Evolutionary conservation across 108 stramenopile genomes (phyloP), one percentile per base, ranked within the genome.

Genomic region (Mediolabrus comicus): DNA sequence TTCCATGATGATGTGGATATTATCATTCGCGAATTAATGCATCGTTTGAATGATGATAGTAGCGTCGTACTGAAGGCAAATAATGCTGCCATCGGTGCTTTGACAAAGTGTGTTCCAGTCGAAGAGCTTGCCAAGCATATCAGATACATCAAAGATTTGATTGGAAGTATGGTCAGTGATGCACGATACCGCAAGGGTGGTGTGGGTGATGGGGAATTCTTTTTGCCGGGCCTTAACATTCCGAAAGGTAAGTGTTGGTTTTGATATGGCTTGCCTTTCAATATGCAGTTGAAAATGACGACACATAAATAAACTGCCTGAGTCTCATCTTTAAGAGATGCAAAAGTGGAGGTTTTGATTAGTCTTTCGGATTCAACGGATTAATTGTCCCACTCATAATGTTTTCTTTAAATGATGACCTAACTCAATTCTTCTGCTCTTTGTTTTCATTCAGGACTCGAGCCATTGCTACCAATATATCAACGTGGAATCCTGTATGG

Each of bases 401-500:
- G 10, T 19, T 35, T 41, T 26, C 16, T 62, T 12, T 32, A 11
- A 38, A 9, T 22, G 8, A 49, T 49, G 22, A 24, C 5, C 67
- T 34, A 29, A 25, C n/a, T 60, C 30, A 12, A 36, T 24, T 64
- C 41, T 39, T 72, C 19, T 58, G 28, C 72, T 27, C 17, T 57
- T 61, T 31, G 19, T 74, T 16, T 35, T 53, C 2, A 26, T 34
- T 41, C 38, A 94, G 92, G 92, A 27, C 85, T 99, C 27, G 97
- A 98, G 59, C 97, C 99, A 10, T 73, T 98, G n/a, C 65, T 98
- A 14, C 97, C 98, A 17, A 91, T 99, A 58, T 98, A 95, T 67
- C 95, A 95, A 59, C 92, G 96, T 28, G 98, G 95, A 38, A 94
- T 99, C 46, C 76, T 99, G 59, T 96, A 98, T 68, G 98, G 98